Evolutionary conservation across 2,329 filamentous ascomycete genomes (phyloP).

Genomic region (Dactylellina sp.): DNA sequence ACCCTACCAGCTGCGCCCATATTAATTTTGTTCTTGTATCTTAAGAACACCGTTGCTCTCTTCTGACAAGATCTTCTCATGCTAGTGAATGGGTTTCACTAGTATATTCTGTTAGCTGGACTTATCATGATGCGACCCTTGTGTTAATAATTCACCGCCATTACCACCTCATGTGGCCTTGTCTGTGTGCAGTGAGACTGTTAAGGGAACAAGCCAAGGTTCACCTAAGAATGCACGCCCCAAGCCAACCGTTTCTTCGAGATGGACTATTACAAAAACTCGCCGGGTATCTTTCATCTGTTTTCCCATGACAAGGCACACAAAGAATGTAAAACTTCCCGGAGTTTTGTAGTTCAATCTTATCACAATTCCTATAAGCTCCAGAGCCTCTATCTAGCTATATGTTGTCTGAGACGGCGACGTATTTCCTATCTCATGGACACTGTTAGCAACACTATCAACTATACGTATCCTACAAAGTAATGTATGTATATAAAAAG

Average conservation of each 20-base stretch:
- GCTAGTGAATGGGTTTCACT: neutral
- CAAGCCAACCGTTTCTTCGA: neutral
- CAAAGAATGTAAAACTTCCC: neutral
- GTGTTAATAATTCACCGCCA: neutral
- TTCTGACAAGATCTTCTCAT: slow-evolving; percentile 15
- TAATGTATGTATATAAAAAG: too few relatives aligned
- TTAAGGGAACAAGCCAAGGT: neutral
- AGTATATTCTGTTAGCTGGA: neutral
- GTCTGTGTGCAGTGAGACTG: slow-evolving; percentile 11
- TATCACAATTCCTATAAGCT: slow-evolving; percentile 3
- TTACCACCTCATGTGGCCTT: slow-evolving; percentile 16
- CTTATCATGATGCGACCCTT: slow-evolving; percentile 10
- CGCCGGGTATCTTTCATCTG: slow-evolving; percentile 17
- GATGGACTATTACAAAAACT: slow-evolving; percentile 16
- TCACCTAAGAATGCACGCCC: neutral
- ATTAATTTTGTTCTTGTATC: neutral
- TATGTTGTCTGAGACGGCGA: neutral
- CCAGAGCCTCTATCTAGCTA: neutral
- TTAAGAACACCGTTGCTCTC: slow-evolving; percentile 9
- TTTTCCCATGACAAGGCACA: neutral
- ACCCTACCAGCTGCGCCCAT: neutral
- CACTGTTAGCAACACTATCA: neutral
- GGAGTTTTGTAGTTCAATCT: slow-evolving; percentile 3
- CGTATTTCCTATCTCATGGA: neutral
- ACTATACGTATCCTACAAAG: slow-evolving; percentile 6